These are phyloP conservation scores for Fremontodendron californicum DNA, from an alignment of 345 rosid genomes.

Conservation along the genomic window DNA sequence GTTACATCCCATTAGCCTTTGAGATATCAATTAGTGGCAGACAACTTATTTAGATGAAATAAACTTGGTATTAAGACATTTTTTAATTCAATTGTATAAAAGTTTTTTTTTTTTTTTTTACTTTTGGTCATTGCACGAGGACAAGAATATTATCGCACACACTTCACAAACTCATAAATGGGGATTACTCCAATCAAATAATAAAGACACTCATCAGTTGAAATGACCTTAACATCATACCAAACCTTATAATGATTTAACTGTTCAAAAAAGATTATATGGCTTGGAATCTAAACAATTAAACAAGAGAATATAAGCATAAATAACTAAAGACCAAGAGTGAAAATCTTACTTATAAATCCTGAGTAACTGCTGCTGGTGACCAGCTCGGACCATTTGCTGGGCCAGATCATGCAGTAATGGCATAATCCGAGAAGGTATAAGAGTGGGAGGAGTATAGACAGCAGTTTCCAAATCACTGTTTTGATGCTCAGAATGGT, in stretches of 20 bases:
- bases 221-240: neutral
- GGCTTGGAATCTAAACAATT: neutral
- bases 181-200: neutral
- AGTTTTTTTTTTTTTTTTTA: neutral
- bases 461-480: conserved; percentile 52
- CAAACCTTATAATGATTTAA: neutral
- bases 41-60: neutral
- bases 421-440: conserved; percentile 82
- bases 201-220: neutral
- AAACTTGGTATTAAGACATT: neutral
- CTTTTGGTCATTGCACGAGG: neutral
- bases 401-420: conserved; percentile 82
- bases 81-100: neutral
- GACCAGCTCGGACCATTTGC: conserved; percentile 92
- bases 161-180: neutral
- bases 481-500: conserved; percentile 55
- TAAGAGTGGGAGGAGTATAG: conserved; percentile 75
- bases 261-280: neutral
- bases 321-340: neutral
- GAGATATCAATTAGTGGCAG: neutral
- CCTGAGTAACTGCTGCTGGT: conserved; percentile 64
- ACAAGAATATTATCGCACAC: neutral
- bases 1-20: neutral
- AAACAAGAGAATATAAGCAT: neutral
- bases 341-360: conserved; percentile 54